phyloP scores from a whole-genome alignment of 768 basidiomycete species.

The Amanita polypyramis region DNA sequence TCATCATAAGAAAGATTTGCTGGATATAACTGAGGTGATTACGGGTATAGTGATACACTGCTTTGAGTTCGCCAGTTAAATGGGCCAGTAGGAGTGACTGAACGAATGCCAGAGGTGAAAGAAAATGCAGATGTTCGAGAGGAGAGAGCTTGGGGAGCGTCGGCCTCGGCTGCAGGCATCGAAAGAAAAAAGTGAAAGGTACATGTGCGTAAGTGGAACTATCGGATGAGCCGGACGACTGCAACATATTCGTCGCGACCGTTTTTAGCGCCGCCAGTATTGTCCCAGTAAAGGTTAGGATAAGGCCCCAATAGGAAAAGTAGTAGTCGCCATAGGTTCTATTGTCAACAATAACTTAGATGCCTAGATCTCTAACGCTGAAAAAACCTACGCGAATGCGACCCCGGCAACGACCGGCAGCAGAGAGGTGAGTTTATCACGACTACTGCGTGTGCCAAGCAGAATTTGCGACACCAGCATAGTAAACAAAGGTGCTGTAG shows the following conservation, averaged over 20 bases:
- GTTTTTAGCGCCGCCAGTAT: slow-evolving; percentile 91
- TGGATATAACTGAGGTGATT: slow-evolving; percentile 16
- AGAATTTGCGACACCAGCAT: slow-evolving; percentile 67
- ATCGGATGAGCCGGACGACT: slow-evolving; percentile 24
- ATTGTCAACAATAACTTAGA: not conserved
- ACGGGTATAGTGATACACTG: slow-evolving; percentile 26
- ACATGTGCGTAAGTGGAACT: not conserved
- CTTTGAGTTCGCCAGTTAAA: slow-evolving; percentile 68
- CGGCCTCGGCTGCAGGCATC: slow-evolving; percentile 1
- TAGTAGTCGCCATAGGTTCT: slow-evolving; percentile 96
- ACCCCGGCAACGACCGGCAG: slow-evolving; percentile 86
- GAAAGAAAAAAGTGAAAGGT: not conserved
- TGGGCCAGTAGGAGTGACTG: slow-evolving; percentile 77
- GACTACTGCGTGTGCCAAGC: slow-evolving; percentile 49
- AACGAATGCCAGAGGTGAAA: slow-evolving; percentile 86
- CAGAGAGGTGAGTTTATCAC: slow-evolving; percentile 58
- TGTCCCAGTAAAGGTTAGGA: slow-evolving; percentile 85
- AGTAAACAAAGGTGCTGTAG: slow-evolving; percentile 88
- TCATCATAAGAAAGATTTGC: slow-evolving; percentile 50
- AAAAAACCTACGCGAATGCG: slow-evolving; percentile 65
- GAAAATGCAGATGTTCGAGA: slow-evolving; percentile 78
- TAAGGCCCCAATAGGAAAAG: slow-evolving; percentile 74
- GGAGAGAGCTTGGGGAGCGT: slow-evolving; percentile 33
- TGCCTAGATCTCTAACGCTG: not conserved
- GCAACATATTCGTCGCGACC: slow-evolving; percentile 77